Evolutionary conservation across 345 rosid species (phyloP), one percentile per base, ranked within the genome.

Genomic region (Moricandia moricandioides): DNA sequence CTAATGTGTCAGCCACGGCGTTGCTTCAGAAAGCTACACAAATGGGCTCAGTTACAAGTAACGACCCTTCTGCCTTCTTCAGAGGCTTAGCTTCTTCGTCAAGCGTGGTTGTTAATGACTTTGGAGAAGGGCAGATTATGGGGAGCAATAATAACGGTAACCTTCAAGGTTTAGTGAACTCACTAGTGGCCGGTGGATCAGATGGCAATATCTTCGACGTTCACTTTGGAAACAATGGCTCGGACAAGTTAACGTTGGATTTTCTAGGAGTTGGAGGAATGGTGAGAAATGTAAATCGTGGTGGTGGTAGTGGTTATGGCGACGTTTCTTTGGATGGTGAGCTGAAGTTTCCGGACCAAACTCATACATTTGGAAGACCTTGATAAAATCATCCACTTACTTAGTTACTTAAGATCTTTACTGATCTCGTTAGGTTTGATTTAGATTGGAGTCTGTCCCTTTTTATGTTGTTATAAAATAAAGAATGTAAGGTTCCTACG

Each of bases 21-120:
- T 76, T 92, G 68, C 96, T 92, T 64, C 96, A 88, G 63, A 88
- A 90, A 69, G 97, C 97, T 30, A 87, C 96, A 69, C 97, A 92
- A 67, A 88, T 90, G 86, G 94, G 97, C 34, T 86, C 96, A 31
- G 82, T 62, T 12, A 62, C 70, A 14, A 72, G 61, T 14, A 68
- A 55, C 57, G 79, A 68, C 59, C 73, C 81, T 61, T 85, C 88
- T 24, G 73, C 82, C 8, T 70, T 91, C 74, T 76, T 88, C 27
- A 80, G 92, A 43, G 88, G 84, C 55, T 81, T 89, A 67, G 84
- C 81, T 29, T 82, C 85, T 27, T 81, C 88, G 8, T 70, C 81
- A 27, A 40, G 33, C 66, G 64, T 39, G 17, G 77, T 55, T 5
- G 78, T 17, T 62, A 68, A 70, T 69, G 65, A 74, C 55, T 79